Percentiles rank a stretch among this genome's conserved stretches.
Evolutionary conservation across 805 yeast genomes (phyloP).

Genomic region (Starmerella floricola): DNA sequence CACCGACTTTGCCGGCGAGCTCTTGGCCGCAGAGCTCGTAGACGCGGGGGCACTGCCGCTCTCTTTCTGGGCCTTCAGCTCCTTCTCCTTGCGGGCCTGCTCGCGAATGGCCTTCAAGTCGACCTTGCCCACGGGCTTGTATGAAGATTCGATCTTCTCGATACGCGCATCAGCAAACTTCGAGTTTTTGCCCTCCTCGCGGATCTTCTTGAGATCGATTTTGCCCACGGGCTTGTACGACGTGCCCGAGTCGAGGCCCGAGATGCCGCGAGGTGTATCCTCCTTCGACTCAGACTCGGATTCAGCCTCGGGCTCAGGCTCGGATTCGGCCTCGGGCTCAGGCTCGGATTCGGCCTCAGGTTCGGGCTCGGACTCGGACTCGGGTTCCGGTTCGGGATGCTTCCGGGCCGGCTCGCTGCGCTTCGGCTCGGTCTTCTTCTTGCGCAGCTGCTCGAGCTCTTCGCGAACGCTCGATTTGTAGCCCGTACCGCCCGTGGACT

Average conservation of each 20-base stretch:
- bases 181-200: slow-evolving; percentile 24
- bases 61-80: slow-evolving; percentile 13
- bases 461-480: slow-evolving; percentile 17
- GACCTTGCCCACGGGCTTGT: slow-evolving; percentile 53
- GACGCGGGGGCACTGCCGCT: neutral
- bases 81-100: slow-evolving; percentile 25
- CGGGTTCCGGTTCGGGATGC: slow-evolving; percentile 40
- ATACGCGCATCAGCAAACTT: slow-evolving; percentile 27
- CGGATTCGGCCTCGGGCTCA: neutral
- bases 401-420: slow-evolving; percentile 50
- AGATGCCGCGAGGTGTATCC: slow-evolving; percentile 9
- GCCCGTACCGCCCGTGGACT: slow-evolving; percentile 1
- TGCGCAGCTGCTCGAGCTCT: slow-evolving; percentile 15
- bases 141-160: slow-evolving; percentile 35
- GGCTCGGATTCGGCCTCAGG: slow-evolving; percentile 4
- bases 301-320: neutral
- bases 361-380: slow-evolving; percentile 36
- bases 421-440: slow-evolving; percentile 19
- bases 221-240: slow-evolving; percentile 30
- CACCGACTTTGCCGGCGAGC: too few relatives aligned
- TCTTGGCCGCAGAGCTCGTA: neutral
- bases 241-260: slow-evolving; percentile 21
- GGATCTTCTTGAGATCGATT: slow-evolving; percentile 27
- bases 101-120: slow-evolving; percentile 38
- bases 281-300: slow-evolving; percentile 3